A percentile compares a stretch with the other conserved stretches of the same genome.
Evolutionary conservation across 352 stramenopile genomes (phyloP).

Genomic region (Peronospora farinosa): DNA sequence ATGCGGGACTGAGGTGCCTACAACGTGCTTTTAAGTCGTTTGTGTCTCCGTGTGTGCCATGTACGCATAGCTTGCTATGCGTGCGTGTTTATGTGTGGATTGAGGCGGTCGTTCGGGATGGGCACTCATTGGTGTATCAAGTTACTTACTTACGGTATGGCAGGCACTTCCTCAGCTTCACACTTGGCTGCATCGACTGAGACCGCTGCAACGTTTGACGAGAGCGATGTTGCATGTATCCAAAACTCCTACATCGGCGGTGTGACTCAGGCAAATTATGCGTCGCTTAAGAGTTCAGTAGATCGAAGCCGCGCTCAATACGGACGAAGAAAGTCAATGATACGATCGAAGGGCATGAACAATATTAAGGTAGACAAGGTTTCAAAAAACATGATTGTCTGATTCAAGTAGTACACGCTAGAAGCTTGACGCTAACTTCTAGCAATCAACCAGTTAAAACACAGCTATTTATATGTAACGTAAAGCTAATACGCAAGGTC

Average conservation of each 20-base stretch:
- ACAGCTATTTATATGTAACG: too few relatives aligned
- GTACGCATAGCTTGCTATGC: slow-evolving; percentile 21
- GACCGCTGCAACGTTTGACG: slow-evolving; percentile 3
- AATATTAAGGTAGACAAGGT: too few relatives aligned
- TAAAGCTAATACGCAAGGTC: background rate
- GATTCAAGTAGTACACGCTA: too few relatives aligned
- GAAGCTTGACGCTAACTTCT: too few relatives aligned
- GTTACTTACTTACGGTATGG: slow-evolving; percentile 2
- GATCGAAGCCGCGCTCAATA: too few relatives aligned
- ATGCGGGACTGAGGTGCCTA: slow-evolving; percentile 27
- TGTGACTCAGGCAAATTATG: too few relatives aligned
- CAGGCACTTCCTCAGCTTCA: slow-evolving; percentile 3
- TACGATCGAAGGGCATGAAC: too few relatives aligned
- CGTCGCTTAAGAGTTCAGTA: too few relatives aligned
- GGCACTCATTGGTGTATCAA: slow-evolving; percentile 18
- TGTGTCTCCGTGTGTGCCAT: slow-evolving; percentile 13
- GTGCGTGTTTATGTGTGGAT: too few relatives aligned
- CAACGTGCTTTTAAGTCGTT: slow-evolving; percentile 23
- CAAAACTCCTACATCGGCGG: slow-evolving; percentile 62
- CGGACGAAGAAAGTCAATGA: too few relatives aligned
- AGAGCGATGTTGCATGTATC: slow-evolving; percentile 33
- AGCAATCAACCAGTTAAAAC: too few relatives aligned
- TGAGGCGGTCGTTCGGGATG: background rate
- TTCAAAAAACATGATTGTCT: too few relatives aligned
- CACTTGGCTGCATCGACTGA: slow-evolving; percentile 5